Base-by-base conservation (phyloP, 108 stramenopile genomes). In the Pelagomonas calceolata region DNA sequence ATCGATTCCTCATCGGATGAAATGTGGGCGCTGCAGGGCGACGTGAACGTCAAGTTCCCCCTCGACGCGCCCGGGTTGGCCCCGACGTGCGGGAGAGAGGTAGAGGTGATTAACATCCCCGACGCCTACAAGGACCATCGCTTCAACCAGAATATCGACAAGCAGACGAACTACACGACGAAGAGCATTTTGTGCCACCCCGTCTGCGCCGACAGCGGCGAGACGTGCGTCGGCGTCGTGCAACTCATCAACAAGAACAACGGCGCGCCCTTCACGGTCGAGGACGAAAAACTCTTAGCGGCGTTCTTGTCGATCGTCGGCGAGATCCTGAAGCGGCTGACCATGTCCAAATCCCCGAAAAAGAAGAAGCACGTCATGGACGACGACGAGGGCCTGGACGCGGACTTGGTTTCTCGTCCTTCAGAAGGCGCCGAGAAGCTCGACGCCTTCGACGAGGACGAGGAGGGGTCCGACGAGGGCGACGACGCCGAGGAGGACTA, bases 1-100 rank as follows among this genome's bases (percentile, higher is more conserved):
- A 79, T 82, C 34, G 83, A 87, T 68, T 79, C 83, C 32, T 46
- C 67, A 15, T 34, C 66, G 60, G 16, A 65, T 12, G 81, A 76
- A 69, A 81, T 87, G 35, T 81, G 83, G 82, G 83, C 85, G 16
- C 68, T 87, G 68, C 85, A 87, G 72, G 85, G 85, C n/a, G 84
- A 85, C 45, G 79, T 85, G 33, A 81, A 85, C 68, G 44, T 85
- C 18, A 63, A 78, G 30, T 78, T 83, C 9, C 82, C 85, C 44
- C 85, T 82, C 46, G 81, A 69, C 3, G 3, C 21, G 21, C 21
- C 51, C 21, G 51, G 51, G 21, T 26, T 60, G 21, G 51, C 51
- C 3, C 21, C 51, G 51, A 9, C 51, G 21, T 60, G 51, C 26
- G 51, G 21, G 3, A 17, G 51, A 1, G 35, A 67, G 3, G 29